Evolutionary conservation across 257 asterid genomes (phyloP), one percentile per base, ranked within the genome.

Genomic region (Salvia splendens): DNA sequence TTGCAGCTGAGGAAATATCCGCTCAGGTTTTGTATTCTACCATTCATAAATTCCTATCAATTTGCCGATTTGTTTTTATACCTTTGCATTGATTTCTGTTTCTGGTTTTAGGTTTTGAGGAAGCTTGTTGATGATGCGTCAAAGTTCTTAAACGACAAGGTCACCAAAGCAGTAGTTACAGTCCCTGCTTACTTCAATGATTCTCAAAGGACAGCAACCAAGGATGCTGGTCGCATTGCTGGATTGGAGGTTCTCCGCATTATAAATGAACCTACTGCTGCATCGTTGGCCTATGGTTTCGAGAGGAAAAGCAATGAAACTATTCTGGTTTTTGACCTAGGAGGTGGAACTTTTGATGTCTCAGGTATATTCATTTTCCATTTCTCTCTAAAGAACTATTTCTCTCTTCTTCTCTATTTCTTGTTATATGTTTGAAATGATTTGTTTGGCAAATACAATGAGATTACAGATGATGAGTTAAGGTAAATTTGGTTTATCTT

Each of bases 131-230:
- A 91, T 76, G 97, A 91, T 77, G 97, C 96, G 48, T 91, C 30
- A 2, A 24, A 24, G 30, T 24, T 24, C 30, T 24, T 24, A 24
- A 24, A 24, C 2, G 30, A 24, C 81, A 88, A 90, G 85, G 97
- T 91, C 30, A 84, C 95, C 46, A 91, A 91, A 83, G 97, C 97
- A 43, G 97, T 88, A 15, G 96, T 91, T 46, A 91, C 96, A 2
- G 97, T 91, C 64, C 96, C 97, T 43, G 97, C 97, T 1, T 88
- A 91, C 84, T 91, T 91, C 72, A 91, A 91, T 73, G 97, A 91
- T 75, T 91, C 96, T 45, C 97, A 91, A 75, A 88, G 97, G 74
- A 91, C 97, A 24, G 96, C 96, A 42, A 91, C 97, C 53, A 91
- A 88, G 79, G 96, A 91, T 79, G 97, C 97, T 33, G 96, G 97